Base-by-base conservation (phyloP, 345 rosid genomes). In the Lenwebbia sp. region DNA sequence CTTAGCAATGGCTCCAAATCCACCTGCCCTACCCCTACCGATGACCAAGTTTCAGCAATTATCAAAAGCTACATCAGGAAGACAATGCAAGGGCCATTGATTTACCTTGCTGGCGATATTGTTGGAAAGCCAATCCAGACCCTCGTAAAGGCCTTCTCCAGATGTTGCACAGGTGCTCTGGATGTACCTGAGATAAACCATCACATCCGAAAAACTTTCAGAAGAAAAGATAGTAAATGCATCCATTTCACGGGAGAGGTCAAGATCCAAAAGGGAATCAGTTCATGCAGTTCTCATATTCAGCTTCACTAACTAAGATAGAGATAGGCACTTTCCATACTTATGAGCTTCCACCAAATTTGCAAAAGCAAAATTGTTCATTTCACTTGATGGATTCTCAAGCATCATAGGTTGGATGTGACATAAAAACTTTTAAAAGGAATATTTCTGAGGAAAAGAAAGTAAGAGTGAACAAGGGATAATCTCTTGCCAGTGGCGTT, bases 101-200 rank as follows among this genome's bases (percentile, higher is more conserved):
- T 54, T 54, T 87, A 90, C 93, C 94, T 90, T 93, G 92, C 85
- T 92, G 82, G 94, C 94, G 5, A 95, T 94, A 90, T 94, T 94
- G 94, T 92, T 94, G 87, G 98, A 94, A 86, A 95, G 95, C 98
- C 98, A 95, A n/a, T 95, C 95, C 84, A 94, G 90, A 40, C 98
- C 98, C 93, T 95, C 96, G 19, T 94, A 95, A 10, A 95, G 94
- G 82, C 98, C 98, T 89, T 95, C 96, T 85, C 98, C 96, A 53
- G 96, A 93, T 81, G 95, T 94, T 60, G 97, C 97, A 89, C 96
- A 95, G 0, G 97, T 90, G 89, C 97, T 95, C 90, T 95, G 98
- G 89, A 95, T 95, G 92, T 95, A 95, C 98, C 98, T 95, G 92
- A 83, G 55, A 88, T 84, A 50, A 28, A 83, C 33, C 40, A 13